phyloP scores from a whole-genome alignment of 257 asterid genomes.

The Ballota nigra region DNA sequence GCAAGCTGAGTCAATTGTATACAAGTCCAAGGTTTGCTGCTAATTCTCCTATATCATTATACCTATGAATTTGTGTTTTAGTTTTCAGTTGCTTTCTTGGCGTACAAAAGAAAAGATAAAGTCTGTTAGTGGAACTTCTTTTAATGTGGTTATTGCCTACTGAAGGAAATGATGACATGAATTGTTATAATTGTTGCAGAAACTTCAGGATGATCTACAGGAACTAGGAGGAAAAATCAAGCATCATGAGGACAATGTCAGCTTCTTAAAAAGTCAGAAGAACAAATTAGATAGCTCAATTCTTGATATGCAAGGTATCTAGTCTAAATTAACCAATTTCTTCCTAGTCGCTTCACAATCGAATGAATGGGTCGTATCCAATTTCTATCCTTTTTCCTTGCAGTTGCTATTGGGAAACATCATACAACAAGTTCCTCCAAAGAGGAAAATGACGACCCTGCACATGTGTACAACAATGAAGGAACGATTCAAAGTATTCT shows the following conservation, averaged over 20 bases:
- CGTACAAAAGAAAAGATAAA: neutral
- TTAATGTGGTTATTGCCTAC: neutral
- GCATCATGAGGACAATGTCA: constrained; percentile 64
- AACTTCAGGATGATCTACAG: constrained; percentile 57
- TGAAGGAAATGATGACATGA: constrained; percentile 5
- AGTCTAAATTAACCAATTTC: neutral
- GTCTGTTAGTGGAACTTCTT: neutral
- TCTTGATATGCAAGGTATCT: constrained; percentile 57
- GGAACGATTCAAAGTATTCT: constrained; percentile 45
- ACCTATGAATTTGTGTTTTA: constrained; percentile 5
- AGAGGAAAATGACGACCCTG: constrained; percentile 30
- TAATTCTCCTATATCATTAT: neutral
- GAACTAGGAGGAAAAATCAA: constrained; percentile 59
- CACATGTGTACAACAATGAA: constrained; percentile 36
- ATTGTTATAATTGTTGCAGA: constrained; percentile 40
- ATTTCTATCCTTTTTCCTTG: constrained; percentile 13
- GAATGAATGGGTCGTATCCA: no score
- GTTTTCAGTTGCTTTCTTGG: neutral
- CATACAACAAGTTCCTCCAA: constrained; percentile 28
- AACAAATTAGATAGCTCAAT: constrained; percentile 54
- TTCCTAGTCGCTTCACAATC: neutral
- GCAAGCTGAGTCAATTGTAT: constrained; percentile 21
- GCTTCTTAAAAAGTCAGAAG: constrained; percentile 39
- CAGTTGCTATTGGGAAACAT: constrained; percentile 65
- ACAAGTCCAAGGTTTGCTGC: constrained; percentile 47